Evolutionary conservation across 2,329 filamentous ascomycete genomes (phyloP).

Genomic region (Ophiocordyceps sinensis): DNA sequence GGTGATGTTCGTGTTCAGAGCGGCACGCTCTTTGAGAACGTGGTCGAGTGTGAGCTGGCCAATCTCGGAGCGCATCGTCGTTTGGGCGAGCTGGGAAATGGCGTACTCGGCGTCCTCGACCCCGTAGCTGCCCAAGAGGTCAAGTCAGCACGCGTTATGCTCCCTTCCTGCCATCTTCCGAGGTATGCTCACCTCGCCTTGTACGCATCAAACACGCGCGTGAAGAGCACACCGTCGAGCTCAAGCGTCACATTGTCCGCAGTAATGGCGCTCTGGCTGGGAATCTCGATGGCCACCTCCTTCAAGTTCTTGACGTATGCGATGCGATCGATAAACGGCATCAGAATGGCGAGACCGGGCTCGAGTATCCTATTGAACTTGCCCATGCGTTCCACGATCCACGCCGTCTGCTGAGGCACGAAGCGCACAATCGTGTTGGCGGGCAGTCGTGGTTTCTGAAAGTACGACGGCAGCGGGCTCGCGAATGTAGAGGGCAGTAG

Average conservation of each 20-base stretch:
- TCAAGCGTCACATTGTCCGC: constrained; percentile 97
- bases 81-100: constrained; percentile 94
- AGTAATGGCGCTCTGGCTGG: constrained; percentile 93
- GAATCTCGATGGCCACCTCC: constrained; percentile 91
- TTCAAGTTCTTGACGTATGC: constrained; percentile 97
- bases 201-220: constrained; percentile 92
- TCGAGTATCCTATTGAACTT: constrained; percentile 90
- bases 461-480: constrained; percentile 52
- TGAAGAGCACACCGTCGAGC: constrained; percentile 90
- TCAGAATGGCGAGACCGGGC: constrained; percentile 75
- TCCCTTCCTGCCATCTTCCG: not conserved
- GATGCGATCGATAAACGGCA: constrained; percentile 88
- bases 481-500: constrained; percentile 18
- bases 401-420: constrained; percentile 98
- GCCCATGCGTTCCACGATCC: constrained; percentile 99
- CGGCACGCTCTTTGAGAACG: constrained; percentile 90
- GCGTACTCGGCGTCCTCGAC: constrained; percentile 98
- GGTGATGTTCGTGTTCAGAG: constrained; percentile 97
- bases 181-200: constrained; percentile 60
- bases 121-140: constrained; percentile 54
- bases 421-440: constrained; percentile 93
- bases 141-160: not conserved
- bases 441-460: constrained; percentile 59
- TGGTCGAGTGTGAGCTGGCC: constrained; percentile 93
- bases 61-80: constrained; percentile 97